These are phyloP conservation scores for Mycena sp. DNA, from an alignment of 1,284 basidiomycete species.

Conservation along the genomic window DNA sequence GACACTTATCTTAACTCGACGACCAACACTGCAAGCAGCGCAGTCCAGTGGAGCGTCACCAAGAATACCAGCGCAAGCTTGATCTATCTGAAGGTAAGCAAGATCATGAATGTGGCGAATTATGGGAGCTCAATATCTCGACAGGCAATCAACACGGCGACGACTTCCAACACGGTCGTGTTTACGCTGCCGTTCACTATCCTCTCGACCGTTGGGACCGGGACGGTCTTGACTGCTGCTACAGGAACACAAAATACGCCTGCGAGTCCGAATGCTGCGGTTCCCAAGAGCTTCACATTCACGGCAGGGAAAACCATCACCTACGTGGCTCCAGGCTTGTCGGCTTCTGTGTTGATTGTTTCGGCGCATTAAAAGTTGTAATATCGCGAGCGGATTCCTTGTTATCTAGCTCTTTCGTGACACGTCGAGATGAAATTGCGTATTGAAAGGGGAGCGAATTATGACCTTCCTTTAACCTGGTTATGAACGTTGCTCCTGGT, in stretches of 20 bases:
- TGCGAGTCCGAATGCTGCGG: constrained; percentile 22
- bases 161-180: constrained; percentile 22
- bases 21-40: not conserved
- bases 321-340: constrained; percentile 20
- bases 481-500: no score
- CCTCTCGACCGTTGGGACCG: constrained; percentile 17
- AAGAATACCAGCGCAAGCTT: not conserved
- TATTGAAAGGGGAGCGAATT: no score
- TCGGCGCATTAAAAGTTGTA: not conserved
- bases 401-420: no score
- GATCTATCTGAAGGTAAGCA: not conserved
- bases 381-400: no score
- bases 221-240: constrained; percentile 18
- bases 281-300: constrained; percentile 22
- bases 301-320: constrained; percentile 26
- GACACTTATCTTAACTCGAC: constrained; percentile 1
- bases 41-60: constrained; percentile 1
- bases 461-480: no score
- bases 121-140: not conserved
- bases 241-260: constrained; percentile 25
- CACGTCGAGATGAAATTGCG: no score
- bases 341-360: constrained; percentile 22
- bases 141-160: constrained; percentile 25
- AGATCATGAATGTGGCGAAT: no score
- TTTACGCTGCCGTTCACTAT: constrained; percentile 27